These are phyloP conservation scores for Thielaviopsis ethacetica DNA, from an alignment of 2,329 filamentous ascomycete genomes.

Conservation along the genomic window DNA sequence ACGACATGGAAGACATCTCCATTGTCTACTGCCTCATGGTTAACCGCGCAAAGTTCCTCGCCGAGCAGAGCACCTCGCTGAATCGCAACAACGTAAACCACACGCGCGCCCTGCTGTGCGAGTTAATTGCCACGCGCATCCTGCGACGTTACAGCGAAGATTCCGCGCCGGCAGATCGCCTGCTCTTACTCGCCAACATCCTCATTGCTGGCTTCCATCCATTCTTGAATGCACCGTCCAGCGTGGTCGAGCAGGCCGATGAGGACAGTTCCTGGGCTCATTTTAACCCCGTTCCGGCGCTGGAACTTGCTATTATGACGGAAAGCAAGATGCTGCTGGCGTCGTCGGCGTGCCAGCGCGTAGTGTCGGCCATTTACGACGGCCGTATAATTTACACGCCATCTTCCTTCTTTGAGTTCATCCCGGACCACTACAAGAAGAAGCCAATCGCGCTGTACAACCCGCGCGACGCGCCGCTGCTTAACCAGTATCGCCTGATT, in stretches of 20 bases:
- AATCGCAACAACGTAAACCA: conserved; percentile 71
- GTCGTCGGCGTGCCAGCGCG: conserved; percentile 63
- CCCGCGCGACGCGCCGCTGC: conserved; percentile 53
- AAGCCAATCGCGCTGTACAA: conserved; percentile 71
- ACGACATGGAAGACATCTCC: conserved; percentile 63
- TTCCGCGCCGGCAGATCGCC: conserved; percentile 50
- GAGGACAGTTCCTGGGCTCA: conserved; percentile 30
- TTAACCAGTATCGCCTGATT: conserved; percentile 75
- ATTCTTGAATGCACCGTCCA: conserved; percentile 62
- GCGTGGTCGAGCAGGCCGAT: conserved; percentile 40
- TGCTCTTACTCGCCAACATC: conserved; percentile 61
- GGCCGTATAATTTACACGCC: conserved; percentile 72
- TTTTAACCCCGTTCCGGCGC: conserved; percentile 50
- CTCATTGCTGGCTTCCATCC: conserved; percentile 72
- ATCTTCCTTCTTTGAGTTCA: conserved; percentile 64
- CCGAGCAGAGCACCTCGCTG: conserved; percentile 58
- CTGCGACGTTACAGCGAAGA: conserved; percentile 66
- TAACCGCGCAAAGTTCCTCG: conserved; percentile 63
- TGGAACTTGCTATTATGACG: conserved; percentile 70
- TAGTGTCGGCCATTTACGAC: conserved; percentile 69
- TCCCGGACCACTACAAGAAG: conserved; percentile 74
- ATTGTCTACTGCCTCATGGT: conserved; percentile 74
- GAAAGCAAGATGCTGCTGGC: conserved; percentile 66
- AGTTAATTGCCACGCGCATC: conserved; percentile 64
- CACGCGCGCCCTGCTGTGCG: conserved; percentile 62